Evolutionary conservation across 495 filamentous ascomycete genomes (phyloP).

Genomic region (Aspergillus asperescens): DNA sequence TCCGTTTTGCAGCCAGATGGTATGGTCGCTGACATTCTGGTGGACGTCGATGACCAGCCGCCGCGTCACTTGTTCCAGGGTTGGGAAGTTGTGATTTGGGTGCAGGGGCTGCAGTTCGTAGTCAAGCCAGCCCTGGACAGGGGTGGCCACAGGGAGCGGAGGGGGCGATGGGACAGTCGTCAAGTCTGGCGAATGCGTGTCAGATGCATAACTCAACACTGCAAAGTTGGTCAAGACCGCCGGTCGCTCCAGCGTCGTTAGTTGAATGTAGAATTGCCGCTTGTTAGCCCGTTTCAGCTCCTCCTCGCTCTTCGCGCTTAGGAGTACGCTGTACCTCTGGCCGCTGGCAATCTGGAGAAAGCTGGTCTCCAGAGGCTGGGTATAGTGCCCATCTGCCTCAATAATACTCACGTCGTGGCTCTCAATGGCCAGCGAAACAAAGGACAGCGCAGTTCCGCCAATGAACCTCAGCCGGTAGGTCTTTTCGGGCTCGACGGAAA

Average conservation of each 20-base stretch:
- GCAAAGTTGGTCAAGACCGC: slow-evolving; percentile 43
- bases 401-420: slow-evolving; percentile 49
- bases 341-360: slow-evolving; percentile 51
- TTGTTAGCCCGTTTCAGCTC: slow-evolving; percentile 19
- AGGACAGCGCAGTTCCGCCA: slow-evolving; percentile 48
- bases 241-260: slow-evolving; percentile 47
- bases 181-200: slow-evolving; percentile 13
- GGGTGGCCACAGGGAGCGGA: slow-evolving; percentile 36
- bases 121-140: slow-evolving; percentile 45
- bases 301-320: slow-evolving; percentile 40
- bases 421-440: slow-evolving; percentile 46
- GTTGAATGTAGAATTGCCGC: slow-evolving; percentile 49
- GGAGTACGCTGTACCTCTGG: slow-evolving; percentile 52
- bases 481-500: slow-evolving; percentile 51
- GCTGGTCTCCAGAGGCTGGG: slow-evolving; percentile 39
- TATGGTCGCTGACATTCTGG: slow-evolving; percentile 39
- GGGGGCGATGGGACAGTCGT: slow-evolving; percentile 16
- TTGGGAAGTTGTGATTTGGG: slow-evolving; percentile 36
- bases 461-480: slow-evolving; percentile 56
- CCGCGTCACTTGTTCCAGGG: slow-evolving; percentile 49
- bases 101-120: slow-evolving; percentile 46
- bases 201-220: slow-evolving; percentile 43
- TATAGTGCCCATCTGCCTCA: slow-evolving; percentile 54
- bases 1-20: slow-evolving; percentile 40
- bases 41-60: slow-evolving; percentile 41